phyloP scores from a whole-genome alignment of 169 alveolate species.

The Perkinsus olseni region DNA sequence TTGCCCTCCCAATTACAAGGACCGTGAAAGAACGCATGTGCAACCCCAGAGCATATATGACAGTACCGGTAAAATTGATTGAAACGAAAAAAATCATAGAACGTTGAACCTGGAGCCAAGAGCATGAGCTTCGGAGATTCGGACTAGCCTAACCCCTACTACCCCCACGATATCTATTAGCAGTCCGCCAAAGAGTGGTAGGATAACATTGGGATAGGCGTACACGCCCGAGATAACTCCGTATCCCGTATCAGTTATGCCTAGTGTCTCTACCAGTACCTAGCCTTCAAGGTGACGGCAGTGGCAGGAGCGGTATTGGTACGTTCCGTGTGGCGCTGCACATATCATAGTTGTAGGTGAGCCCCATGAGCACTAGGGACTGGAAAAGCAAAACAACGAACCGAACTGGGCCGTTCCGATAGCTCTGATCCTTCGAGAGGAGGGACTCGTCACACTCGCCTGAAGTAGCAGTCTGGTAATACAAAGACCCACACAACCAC shows the following conservation, averaged over 20 bases:
- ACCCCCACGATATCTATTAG: conserved; percentile 41
- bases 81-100: conserved; percentile 32
- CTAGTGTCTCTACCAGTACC: neutral
- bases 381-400: neutral
- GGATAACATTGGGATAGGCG: conserved; percentile 49
- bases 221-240: conserved; percentile 48
- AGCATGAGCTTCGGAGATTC: too few relatives aligned
- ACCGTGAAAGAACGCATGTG: conserved; percentile 27
- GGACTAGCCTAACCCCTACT: neutral
- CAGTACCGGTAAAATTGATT: conserved; percentile 31
- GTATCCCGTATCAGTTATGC: conserved; percentile 12
- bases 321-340: neutral
- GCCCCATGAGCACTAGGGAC: neutral
- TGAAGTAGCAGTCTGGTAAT: neutral
- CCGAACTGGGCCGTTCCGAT: neutral
- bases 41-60: conserved; percentile 39
- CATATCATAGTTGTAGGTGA: neutral
- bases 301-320: neutral
- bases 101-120: conserved; percentile 9
- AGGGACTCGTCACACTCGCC: neutral
- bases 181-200: conserved; percentile 62
- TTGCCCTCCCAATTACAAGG: conserved; percentile 44
- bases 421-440: neutral
- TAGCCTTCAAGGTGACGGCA: neutral
- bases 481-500: neutral